Evolutionary conservation across 768 basidiomycete genomes (phyloP).

Genomic region (Mycena floridula): DNA sequence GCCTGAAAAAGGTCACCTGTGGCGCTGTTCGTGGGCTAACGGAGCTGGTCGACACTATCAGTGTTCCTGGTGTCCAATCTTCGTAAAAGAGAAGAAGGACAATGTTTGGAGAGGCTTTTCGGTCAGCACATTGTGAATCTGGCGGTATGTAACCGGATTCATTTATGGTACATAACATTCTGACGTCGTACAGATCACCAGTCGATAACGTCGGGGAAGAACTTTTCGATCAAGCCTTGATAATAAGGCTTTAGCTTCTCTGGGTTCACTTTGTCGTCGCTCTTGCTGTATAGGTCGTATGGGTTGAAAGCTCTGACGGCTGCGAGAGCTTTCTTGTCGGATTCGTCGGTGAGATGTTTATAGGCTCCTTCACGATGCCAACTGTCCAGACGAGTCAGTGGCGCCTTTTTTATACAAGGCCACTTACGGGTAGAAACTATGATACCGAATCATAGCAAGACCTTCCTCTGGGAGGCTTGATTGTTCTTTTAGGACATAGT

Average conservation of each 20-base stretch:
- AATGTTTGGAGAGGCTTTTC: too few relatives aligned
- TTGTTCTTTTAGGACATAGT: slow-evolving; percentile 79
- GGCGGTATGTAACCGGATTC: too few relatives aligned
- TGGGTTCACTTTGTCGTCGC: slow-evolving; percentile 58
- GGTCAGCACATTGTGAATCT: too few relatives aligned
- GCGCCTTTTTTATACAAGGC: too few relatives aligned
- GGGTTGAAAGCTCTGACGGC: slow-evolving; percentile 89
- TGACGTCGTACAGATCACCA: too few relatives aligned
- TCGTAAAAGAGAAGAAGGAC: too few relatives aligned
- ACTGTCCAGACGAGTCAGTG: background rate
- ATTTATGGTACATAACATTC: too few relatives aligned
- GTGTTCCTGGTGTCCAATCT: too few relatives aligned
- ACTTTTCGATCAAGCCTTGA: slow-evolving; percentile 72
- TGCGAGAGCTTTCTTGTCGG: slow-evolving; percentile 57
- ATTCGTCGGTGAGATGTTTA: slow-evolving; percentile 67
- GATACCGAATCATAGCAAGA: slow-evolving; percentile 89
- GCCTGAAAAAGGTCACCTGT: too few relatives aligned
- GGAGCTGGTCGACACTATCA: too few relatives aligned
- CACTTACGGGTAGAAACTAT: slow-evolving; percentile 83
- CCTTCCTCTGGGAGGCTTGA: slow-evolving; percentile 74
- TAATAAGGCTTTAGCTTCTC: slow-evolving; percentile 78
- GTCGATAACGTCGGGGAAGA: slow-evolving; percentile 74
- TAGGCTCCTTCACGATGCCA: slow-evolving; percentile 92
- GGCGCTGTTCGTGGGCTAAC: too few relatives aligned
- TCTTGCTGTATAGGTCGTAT: slow-evolving; percentile 91